Percentiles rank a stretch among this genome's conserved stretches.
Evolutionary conservation across 176 grass and related monocot species (phyloP).

Genomic region (Saccharum spontaneum): DNA sequence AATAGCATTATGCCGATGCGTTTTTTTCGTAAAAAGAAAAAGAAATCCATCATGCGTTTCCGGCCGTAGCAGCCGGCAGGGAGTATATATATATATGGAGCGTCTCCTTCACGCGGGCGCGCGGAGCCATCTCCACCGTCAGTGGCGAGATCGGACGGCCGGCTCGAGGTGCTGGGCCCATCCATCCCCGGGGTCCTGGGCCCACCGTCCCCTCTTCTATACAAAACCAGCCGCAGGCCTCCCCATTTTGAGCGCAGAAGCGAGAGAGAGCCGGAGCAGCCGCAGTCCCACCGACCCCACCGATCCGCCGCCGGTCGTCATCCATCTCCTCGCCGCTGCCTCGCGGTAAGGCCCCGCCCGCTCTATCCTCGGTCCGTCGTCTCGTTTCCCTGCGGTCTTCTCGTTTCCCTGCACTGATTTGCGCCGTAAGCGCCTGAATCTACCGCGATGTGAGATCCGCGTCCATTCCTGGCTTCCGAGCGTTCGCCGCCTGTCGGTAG

Average conservation of each 20-base stretch:
- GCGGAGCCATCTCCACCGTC: neutral
- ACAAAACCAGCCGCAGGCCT: conserved; percentile 16
- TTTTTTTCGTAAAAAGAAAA: neutral
- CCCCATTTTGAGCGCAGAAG: conserved; percentile 22
- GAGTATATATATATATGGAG: neutral
- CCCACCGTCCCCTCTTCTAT: neutral
- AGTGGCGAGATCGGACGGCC: neutral
- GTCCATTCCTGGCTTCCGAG: neutral
- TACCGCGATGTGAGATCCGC: conserved; percentile 28
- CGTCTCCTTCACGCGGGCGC: neutral
- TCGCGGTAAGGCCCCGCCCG: neutral
- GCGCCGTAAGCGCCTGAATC: neutral
- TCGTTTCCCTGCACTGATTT: neutral
- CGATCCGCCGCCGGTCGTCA: neutral
- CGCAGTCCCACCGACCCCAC: neutral
- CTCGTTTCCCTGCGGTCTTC: neutral
- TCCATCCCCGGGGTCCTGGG: neutral
- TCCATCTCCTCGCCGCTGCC: neutral
- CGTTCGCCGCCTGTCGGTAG: neutral
- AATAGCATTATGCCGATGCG: neutral
- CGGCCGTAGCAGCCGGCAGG: neutral
- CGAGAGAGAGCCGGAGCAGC: neutral
- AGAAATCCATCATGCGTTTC: neutral
- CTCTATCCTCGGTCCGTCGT: too few relatives aligned
- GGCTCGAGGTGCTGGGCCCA: neutral